Percentiles rank a stretch among this genome's conserved stretches.
Conservation (phyloP, 352 stramenopile genomes). For the Globisporangium acanthophoron region DNA sequence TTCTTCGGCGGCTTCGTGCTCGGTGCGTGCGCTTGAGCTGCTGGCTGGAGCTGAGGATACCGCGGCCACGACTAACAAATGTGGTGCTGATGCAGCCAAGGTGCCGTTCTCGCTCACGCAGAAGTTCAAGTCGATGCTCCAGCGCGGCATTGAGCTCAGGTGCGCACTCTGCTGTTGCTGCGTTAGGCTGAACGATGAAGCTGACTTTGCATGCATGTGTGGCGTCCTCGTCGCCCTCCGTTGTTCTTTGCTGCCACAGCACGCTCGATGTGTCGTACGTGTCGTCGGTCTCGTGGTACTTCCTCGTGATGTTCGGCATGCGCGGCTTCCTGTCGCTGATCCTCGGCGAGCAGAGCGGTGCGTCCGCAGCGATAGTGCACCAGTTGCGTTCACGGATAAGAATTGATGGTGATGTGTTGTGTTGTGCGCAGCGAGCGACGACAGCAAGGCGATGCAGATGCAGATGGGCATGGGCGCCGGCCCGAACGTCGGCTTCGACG, state of each 20-base stretch:
- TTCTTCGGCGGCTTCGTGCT: conserved; percentile 99
- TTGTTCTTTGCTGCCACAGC: conserved; percentile 15
- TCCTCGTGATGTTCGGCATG: conserved; percentile 99
- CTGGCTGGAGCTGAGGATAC: too few relatives aligned
- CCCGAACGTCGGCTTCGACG: conserved; percentile 87
- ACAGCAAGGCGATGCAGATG: conserved; percentile 89
- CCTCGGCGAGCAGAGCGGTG: conserved; percentile 89
- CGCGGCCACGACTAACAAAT: background rate
- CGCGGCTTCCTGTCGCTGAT: conserved; percentile 95
- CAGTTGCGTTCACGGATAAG: background rate
- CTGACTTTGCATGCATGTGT: background rate
- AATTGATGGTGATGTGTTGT: background rate
- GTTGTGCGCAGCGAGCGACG: conserved; percentile 59
- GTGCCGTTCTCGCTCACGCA: conserved; percentile 97
- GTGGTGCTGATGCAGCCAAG: conserved; percentile 65
- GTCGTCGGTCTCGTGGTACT: conserved; percentile 97
- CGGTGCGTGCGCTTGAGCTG: conserved; percentile 24
- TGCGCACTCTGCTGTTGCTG: conserved; percentile 18
- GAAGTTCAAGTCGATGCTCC: conserved; percentile 98
- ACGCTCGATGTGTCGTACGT: conserved; percentile 98
- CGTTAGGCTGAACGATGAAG: background rate
- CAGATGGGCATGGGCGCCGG: conserved; percentile 89
- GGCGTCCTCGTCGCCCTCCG: background rate
- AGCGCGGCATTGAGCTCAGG: conserved; percentile 95
- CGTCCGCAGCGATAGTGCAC: background rate